Conservation (phyloP, 805 yeast genomes). For the Dipodascus albidus region DNA sequence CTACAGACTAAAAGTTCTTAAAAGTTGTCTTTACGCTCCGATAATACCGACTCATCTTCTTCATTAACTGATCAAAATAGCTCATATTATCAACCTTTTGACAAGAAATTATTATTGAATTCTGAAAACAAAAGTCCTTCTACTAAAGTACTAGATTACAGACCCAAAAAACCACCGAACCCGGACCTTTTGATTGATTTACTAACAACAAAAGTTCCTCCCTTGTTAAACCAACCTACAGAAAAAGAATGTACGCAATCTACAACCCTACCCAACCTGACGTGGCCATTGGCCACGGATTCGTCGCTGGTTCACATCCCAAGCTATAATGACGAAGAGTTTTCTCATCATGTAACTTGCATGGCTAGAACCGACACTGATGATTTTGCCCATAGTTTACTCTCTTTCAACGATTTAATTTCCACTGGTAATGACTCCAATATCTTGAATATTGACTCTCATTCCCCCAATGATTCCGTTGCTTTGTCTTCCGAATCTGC, state of each 20-base stretch:
- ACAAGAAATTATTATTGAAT: not conserved
- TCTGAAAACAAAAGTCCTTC: not conserved
- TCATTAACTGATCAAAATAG: not conserved
- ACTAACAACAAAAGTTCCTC: not conserved
- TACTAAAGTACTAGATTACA: not conserved
- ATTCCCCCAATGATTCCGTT: not conserved
- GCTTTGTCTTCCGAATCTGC: not conserved
- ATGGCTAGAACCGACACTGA: not conserved
- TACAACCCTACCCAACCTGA: not conserved
- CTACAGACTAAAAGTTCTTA: not conserved
- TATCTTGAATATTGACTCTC: too few species aligned
- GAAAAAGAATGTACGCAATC: not conserved
- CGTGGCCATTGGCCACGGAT: not conserved
- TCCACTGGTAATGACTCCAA: not conserved
- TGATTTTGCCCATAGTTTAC: not conserved
- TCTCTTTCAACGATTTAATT: not conserved
- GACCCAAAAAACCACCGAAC: conserved; percentile 1
- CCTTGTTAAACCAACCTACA: not conserved
- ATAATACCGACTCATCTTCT: not conserved
- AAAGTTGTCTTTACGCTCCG: not conserved
- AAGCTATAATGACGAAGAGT: not conserved
- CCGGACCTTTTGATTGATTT: not conserved
- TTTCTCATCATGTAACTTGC: not conserved
- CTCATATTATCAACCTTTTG: not conserved
- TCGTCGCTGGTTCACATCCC: not conserved